These are phyloP conservation scores for Neocatenulostroma microsporum DNA, from an alignment of 2,329 filamentous ascomycete genomes.

Conservation along the genomic window DNA sequence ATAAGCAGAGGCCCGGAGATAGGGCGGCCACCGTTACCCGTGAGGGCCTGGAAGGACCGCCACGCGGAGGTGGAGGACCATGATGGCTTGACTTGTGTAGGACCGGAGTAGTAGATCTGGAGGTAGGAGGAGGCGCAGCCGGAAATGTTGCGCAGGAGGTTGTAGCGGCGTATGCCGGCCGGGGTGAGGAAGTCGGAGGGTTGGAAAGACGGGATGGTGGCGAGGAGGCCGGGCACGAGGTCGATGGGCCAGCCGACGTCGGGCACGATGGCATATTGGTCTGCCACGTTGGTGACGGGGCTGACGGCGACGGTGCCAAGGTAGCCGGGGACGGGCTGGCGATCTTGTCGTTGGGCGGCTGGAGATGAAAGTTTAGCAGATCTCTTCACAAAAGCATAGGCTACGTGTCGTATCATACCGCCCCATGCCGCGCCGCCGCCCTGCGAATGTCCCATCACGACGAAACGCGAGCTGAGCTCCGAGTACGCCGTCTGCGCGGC, in stretches of 20 bases:
- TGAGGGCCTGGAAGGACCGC: not conserved
- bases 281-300: not conserved
- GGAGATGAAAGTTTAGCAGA: too few relatives aligned
- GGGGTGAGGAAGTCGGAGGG: constrained; percentile 1
- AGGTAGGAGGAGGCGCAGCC: too few relatives aligned
- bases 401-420: too few relatives aligned
- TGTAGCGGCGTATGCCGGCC: constrained; percentile 1
- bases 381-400: too few relatives aligned
- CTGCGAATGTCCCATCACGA: constrained; percentile 2
- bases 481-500: constrained; percentile 1
- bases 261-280: too few relatives aligned
- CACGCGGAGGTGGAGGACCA: not conserved
- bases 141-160: not conserved
- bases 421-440: constrained; percentile 2
- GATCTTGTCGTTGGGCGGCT: not conserved
- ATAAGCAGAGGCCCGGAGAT: constrained; percentile 1
- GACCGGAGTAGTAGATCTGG: too few relatives aligned
- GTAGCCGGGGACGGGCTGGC: not conserved
- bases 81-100: too few relatives aligned
- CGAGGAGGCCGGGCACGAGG: constrained; percentile 1
- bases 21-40: not conserved
- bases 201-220: constrained; percentile 1
- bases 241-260: constrained; percentile 1
- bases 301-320: constrained; percentile 1
- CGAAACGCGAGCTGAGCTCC: not conserved